Conservation (phyloP, 345 rosid genomes). For the Noccaea caerulescens region DNA sequence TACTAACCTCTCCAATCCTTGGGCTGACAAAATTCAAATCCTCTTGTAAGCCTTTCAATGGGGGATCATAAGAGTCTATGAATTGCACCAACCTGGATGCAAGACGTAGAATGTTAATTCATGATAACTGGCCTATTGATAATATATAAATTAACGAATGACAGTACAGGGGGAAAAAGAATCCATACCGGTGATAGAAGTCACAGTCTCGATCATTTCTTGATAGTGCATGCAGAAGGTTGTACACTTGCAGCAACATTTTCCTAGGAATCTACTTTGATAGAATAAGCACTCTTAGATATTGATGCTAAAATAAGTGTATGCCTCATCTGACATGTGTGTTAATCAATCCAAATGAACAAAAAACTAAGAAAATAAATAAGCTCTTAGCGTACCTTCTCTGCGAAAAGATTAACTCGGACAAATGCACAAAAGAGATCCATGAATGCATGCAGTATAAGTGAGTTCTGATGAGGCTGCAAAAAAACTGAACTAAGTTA, state of each 20-base stretch:
- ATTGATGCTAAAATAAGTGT: constrained; percentile 14
- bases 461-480: constrained; percentile 99
- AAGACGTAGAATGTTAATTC: constrained; percentile 15
- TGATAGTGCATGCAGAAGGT: constrained; percentile 88
- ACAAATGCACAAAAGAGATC: constrained; percentile 97
- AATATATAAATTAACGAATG: constrained; percentile 8
- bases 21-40: constrained; percentile 98
- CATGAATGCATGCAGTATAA: constrained; percentile 95
- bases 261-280: constrained; percentile 87
- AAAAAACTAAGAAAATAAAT: background rate
- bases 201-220: constrained; percentile 96
- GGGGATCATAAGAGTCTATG: constrained; percentile 96
- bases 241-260: constrained; percentile 95
- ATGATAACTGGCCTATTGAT: background rate
- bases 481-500: constrained; percentile 68
- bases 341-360: constrained; percentile 20
- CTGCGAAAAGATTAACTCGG: constrained; percentile 89
- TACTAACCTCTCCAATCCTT: constrained; percentile 95
- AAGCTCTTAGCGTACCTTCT: constrained; percentile 73
- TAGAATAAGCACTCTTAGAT: constrained; percentile 34
- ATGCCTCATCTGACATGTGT: constrained; percentile 7
- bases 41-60: constrained; percentile 96
- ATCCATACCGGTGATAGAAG: constrained; percentile 91
- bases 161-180: constrained; percentile 16
- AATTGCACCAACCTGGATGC: constrained; percentile 85